Base-by-base conservation (phyloP, 208 protist genomes). In the Leptomonas seymouri region DNA sequence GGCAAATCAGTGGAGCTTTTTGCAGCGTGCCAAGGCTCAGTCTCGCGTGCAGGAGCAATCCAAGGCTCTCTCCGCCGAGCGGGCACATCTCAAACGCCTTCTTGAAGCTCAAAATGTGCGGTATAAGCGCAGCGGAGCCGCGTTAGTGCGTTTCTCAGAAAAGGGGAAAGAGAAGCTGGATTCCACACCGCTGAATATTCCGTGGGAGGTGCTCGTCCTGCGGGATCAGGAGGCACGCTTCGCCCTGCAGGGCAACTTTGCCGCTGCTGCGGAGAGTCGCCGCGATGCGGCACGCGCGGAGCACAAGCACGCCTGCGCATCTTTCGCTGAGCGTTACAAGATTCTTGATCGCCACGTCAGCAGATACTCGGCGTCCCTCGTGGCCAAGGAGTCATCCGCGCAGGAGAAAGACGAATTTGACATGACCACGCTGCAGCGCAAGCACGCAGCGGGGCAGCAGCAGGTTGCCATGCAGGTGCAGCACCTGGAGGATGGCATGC, bases 401-500 rank as follows among this genome's bases (percentile, higher is more conserved):
- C 30, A 65, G 28, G 62, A 71, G 46, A 57, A 79, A 42, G 39
- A 77, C 25, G 63, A 73, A 28, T 58, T 56, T 3, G 62, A 42
- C 41, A 15, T 76, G n/a, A 42, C 42, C 11, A 51, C 45, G 25
- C 48, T 72, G 58, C 69, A 69, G n/a, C 44, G 20, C 44, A 55
- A 44, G 30, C 58, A 68, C 48, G 44, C 41, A 11, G 28, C 14
- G 21, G 48, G 63, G 45, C 56, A 74, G 34, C 54, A 30, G 30
- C 63, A 69, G 21, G 58, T 61, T 15, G 31, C 44, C 14, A 68
- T 74, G 7, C 81, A 83, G 34, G 60, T 90, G 46, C 51, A 62
- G 9, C 80, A 86, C 59, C 72, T 86, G 57, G 78, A 89, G 51
- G 63, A 61, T n/a, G 83, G 85, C 41, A 87, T 94, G 80, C 63